Evolutionary conservation across 805 yeast species (phyloP).

Genomic region (Starmerella lactis-condensi): DNA sequence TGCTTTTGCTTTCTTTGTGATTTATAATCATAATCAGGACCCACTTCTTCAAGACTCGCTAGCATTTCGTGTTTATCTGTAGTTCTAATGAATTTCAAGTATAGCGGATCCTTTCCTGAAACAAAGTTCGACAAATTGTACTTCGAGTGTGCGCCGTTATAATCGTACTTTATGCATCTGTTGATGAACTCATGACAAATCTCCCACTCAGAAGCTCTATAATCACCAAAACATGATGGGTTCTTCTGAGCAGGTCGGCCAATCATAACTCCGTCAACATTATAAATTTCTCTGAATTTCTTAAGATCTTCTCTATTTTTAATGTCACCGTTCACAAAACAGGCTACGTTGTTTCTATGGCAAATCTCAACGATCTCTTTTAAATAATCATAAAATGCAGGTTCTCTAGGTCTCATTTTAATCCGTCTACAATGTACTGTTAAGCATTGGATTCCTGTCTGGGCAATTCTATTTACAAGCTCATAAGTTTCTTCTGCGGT

Average conservation of each 20-base stretch:
- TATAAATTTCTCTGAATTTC: slow-evolving; percentile 33
- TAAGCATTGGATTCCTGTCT: slow-evolving; percentile 68
- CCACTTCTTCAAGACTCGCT: slow-evolving; percentile 5
- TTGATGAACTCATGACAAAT: slow-evolving; percentile 38
- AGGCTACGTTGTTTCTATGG: slow-evolving; percentile 40
- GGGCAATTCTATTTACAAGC: slow-evolving; percentile 38
- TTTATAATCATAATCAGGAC: too few species aligned
- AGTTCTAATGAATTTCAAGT: slow-evolving; percentile 36
- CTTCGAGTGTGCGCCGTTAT: slow-evolving; percentile 56
- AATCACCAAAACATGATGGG: slow-evolving; percentile 46
- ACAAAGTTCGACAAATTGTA: slow-evolving; percentile 60
- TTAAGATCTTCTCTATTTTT: slow-evolving; percentile 35
- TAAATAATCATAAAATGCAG: slow-evolving; percentile 56
- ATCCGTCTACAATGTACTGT: slow-evolving; percentile 86
- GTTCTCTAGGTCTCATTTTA: slow-evolving; percentile 65
- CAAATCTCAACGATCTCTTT: slow-evolving; percentile 45
- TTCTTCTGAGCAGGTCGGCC: slow-evolving; percentile 81
- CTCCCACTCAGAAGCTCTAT: slow-evolving; percentile 35
- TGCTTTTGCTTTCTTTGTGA: too few species aligned
- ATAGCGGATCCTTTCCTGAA: slow-evolving; percentile 52
- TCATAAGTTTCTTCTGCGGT: slow-evolving; percentile 39
- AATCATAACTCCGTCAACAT: slow-evolving; percentile 71
- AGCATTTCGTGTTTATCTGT: slow-evolving; percentile 30
- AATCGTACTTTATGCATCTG: slow-evolving; percentile 38
- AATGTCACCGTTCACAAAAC: slow-evolving; percentile 71